Conservation (phyloP, 164 flowering plant genomes). For the grape (Vitis vinifera) region ASM3070453v1 NC_081809.1:3188501-3189000, state of each 20-base stretch:
- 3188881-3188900: constrained; percentile 75
- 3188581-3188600: constrained; percentile 82
- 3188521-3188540: no score
- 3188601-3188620: constrained; percentile 94
- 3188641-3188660: constrained; percentile 90
- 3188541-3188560: no score
- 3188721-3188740: not conserved
- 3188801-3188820: not conserved
- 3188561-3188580: not conserved
- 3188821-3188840: not conserved
- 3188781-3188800: not conserved
- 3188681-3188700: constrained; percentile 75
- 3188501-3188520: no score
- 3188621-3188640: constrained; percentile 81
- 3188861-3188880: constrained; percentile 79
- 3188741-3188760: not conserved
- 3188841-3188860: constrained; percentile 78
- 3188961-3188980: constrained; percentile 2
- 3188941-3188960: constrained; percentile 42
- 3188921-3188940: constrained; percentile 65
- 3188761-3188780: not conserved
- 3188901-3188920: constrained; percentile 77
- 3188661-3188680: constrained; percentile 82
- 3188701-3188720: constrained; percentile 1
- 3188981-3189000: not conserved